Evolutionary conservation across 2,329 filamentous ascomycete species (phyloP), one percentile per base, ranked within the genome.

Genomic region (Colletotrichum sp.): DNA sequence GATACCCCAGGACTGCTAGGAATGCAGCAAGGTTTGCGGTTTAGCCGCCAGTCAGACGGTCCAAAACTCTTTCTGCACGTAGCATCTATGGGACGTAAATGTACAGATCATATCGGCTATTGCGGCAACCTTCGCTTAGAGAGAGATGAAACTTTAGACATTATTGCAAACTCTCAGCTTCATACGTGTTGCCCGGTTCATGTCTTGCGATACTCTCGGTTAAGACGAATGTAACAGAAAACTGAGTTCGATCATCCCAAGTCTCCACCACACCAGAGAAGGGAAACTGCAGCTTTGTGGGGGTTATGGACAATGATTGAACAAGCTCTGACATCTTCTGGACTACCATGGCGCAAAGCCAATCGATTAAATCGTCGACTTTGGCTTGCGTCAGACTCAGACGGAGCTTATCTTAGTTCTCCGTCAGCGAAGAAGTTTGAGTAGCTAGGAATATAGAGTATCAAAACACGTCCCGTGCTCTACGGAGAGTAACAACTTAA

Each of bases 401-500:
- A 52, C n/a, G 12, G 43, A 21, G 43, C 4, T 52, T 52, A 52
- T 24, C 16, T 13, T 21, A 13, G 43, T 52, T 21, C n/a, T 21
- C n/a, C 43, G 10, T 21, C n/a, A 52, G n/a, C n/a, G 10, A 5
- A 13, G n/a, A 21, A 21, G 43, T 12, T 21, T 52, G n/a, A 5
- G 6, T 7, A 52, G 0, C 6, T 12, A 0, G 2, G 10, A 21
- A 21, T 21, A 13, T 21, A 0, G 43, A 21, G 6, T 48, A 21
- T 48, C 1, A 7, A 13, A 5, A 52, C 43, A 52, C n/a, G 28
- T 28, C 28, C 28, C 28, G 43, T 52, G 43, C 43, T 52, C 43
- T 52, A 4, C n/a, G n/a, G n/a, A 52, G 4, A 21, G 6, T 48
- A 13, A 3, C 10, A 24, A 13, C 43, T 21, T 3, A 21, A 21